Conservation (phyloP, 768 basidiomycete species). For the Tubosaeta sp. region DNA sequence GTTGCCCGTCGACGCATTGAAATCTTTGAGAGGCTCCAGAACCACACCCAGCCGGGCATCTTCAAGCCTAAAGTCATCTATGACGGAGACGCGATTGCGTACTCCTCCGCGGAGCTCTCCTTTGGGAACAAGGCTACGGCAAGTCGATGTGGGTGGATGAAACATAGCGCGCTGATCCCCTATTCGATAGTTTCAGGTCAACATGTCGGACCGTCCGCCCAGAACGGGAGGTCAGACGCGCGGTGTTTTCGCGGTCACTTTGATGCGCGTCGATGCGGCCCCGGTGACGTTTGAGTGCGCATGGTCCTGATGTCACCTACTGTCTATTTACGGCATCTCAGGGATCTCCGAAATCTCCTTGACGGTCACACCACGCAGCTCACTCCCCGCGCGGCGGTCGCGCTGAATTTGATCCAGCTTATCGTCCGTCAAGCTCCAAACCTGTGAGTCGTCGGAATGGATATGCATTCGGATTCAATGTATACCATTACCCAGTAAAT, state of each 20-base stretch:
- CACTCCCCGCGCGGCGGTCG: slow-evolving; percentile 30
- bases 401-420: slow-evolving; percentile 46
- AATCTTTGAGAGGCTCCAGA: slow-evolving; percentile 35
- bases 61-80: slow-evolving; percentile 45
- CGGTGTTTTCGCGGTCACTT: slow-evolving; percentile 28
- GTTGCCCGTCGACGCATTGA: slow-evolving; percentile 26
- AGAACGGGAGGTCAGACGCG: slow-evolving; percentile 10
- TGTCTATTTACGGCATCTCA: slow-evolving; percentile 2
- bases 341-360: slow-evolving; percentile 24
- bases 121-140: slow-evolving; percentile 32
- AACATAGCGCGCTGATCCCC: not conserved
- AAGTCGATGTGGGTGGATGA: slow-evolving; percentile 3
- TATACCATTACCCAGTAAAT: slow-evolving; percentile 28
- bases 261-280: slow-evolving; percentile 38
- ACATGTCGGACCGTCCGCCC: slow-evolving; percentile 26
- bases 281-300: slow-evolving; percentile 35
- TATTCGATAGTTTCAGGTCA: slow-evolving; percentile 33
- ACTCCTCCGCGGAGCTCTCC: slow-evolving; percentile 30
- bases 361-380: slow-evolving; percentile 22
- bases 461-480: not conserved
- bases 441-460: slow-evolving; percentile 30
- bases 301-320: not conserved
- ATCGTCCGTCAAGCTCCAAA: slow-evolving; percentile 47
- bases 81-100: slow-evolving; percentile 43
- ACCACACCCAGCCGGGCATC: slow-evolving; percentile 24